Conservation (phyloP, 805 yeast genomes). For the Kazachstania africana region DNA sequence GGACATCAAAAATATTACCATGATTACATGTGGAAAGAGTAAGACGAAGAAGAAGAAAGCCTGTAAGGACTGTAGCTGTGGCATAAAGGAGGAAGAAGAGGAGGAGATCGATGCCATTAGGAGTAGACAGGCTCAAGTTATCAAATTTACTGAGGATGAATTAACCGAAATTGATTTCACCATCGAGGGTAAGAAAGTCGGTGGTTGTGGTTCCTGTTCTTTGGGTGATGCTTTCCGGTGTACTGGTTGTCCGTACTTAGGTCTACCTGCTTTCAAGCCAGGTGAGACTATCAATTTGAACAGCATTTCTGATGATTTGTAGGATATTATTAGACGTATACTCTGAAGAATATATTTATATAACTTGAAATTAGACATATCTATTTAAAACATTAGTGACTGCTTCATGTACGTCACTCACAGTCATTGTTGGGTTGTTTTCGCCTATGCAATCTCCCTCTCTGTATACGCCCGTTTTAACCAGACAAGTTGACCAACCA, state of each 20-base stretch:
- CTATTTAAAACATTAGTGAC: slow-evolving; percentile 25
- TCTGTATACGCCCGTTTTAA: slow-evolving; percentile 78
- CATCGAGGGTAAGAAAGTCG: slow-evolving; percentile 82
- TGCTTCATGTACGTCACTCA: slow-evolving; percentile 41
- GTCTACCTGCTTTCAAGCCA: slow-evolving; percentile 96
- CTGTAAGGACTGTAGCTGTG: slow-evolving; percentile 97
- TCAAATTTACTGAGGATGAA: slow-evolving; percentile 42
- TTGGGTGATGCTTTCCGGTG: slow-evolving; percentile 97
- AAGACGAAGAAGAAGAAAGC: slow-evolving; percentile 53
- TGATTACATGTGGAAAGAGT: slow-evolving; percentile 23
- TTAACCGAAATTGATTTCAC: slow-evolving; percentile 90
- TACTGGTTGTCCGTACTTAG: slow-evolving; percentile 95
- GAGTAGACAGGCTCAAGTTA: slow-evolving; percentile 28
- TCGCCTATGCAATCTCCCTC: slow-evolving; percentile 35
- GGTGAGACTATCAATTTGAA: slow-evolving; percentile 80
- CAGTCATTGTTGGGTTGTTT: slow-evolving; percentile 38
- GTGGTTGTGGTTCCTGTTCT: slow-evolving; percentile 96
- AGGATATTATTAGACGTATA: slow-evolving; percentile 2
- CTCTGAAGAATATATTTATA: background rate
- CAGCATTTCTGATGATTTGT: slow-evolving; percentile 68
- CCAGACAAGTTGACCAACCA: slow-evolving; percentile 83
- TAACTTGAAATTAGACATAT: background rate
- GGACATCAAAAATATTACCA: slow-evolving; percentile 8
- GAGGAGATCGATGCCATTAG: slow-evolving; percentile 31
- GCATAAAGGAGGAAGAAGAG: slow-evolving; percentile 81